Percentiles rank a stretch among this genome's conserved stretches.
Evolutionary conservation across 805 yeast species (phyloP).

Genomic region (Saturnispora galanensis): DNA sequence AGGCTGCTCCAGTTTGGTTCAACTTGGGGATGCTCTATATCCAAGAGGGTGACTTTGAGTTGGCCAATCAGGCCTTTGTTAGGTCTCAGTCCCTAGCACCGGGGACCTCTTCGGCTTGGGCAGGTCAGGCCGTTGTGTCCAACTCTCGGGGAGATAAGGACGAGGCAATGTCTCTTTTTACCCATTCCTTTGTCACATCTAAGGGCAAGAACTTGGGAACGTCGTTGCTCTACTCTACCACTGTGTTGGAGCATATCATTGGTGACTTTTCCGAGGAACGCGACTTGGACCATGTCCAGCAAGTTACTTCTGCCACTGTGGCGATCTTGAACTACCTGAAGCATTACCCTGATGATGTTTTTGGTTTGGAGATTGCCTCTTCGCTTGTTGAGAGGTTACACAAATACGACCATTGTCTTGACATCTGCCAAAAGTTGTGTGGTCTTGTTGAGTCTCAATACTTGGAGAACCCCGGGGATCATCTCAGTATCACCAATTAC

Average conservation of each 20-base stretch:
- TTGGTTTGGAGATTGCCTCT: slow-evolving; percentile 48
- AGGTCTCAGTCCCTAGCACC: slow-evolving; percentile 81
- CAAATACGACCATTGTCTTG: slow-evolving; percentile 45
- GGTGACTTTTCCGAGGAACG: slow-evolving; percentile 34
- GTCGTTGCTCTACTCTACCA: slow-evolving; percentile 61
- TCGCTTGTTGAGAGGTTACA: slow-evolving; percentile 61
- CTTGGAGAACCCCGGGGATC: slow-evolving; percentile 11
- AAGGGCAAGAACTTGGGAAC: slow-evolving; percentile 64
- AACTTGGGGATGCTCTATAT: slow-evolving; percentile 74
- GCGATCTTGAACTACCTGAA: slow-evolving; percentile 61
- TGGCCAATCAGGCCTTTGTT: slow-evolving; percentile 64
- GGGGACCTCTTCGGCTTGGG: slow-evolving; percentile 65
- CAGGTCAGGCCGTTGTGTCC: slow-evolving; percentile 66
- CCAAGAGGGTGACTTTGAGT: slow-evolving; percentile 51
- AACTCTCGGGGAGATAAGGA: slow-evolving; percentile 39
- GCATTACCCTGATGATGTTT: slow-evolving; percentile 46
- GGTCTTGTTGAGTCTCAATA: slow-evolving; percentile 25
- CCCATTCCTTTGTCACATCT: slow-evolving; percentile 72
- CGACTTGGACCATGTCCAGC: slow-evolving; percentile 52
- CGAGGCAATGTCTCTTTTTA: slow-evolving; percentile 49
- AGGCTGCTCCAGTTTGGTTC: slow-evolving; percentile 65
- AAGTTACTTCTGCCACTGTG: slow-evolving; percentile 52
- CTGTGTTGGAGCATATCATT: slow-evolving; percentile 39
- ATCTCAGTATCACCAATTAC: slow-evolving; percentile 35
- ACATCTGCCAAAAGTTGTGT: slow-evolving; percentile 38